A percentile compares a stretch with the other conserved stretches of the same genome.
Conservation (phyloP, 768 basidiomycete species). For the Tubosaeta sp. region DNA sequence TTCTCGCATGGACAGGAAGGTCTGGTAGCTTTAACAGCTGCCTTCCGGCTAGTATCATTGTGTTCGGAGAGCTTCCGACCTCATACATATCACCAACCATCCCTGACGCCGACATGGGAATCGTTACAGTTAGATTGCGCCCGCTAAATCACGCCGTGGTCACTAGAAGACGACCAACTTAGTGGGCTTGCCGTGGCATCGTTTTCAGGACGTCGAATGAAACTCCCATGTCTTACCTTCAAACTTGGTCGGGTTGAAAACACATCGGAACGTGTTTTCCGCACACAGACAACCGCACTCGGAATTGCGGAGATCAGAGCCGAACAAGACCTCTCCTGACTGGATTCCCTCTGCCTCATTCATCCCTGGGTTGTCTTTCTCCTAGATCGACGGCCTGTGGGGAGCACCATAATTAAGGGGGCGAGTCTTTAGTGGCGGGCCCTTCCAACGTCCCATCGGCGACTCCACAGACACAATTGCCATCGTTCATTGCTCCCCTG, state of each 20-base stretch:
- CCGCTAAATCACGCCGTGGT: no score
- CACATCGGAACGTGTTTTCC: background rate
- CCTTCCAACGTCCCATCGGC: background rate
- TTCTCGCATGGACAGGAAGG: no score
- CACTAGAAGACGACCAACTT: background rate
- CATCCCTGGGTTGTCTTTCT: conserved; percentile 13
- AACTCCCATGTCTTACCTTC: conserved; percentile 8
- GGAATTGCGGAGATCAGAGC: conserved; percentile 8
- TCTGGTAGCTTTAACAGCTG: no score
- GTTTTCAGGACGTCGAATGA: background rate
- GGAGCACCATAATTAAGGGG: no score
- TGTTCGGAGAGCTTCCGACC: background rate
- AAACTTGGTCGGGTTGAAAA: background rate
- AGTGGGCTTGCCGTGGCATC: background rate
- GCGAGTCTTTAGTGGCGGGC: no score
- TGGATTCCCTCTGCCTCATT: background rate
- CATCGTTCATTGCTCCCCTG: background rate
- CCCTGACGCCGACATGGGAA: background rate
- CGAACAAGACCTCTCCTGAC: conserved; percentile 3
- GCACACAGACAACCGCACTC: background rate
- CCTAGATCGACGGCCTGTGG: conserved; percentile 3
- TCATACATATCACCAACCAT: background rate
- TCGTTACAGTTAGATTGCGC: background rate
- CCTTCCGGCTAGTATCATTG: background rate
- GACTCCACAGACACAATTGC: background rate